Evolutionary conservation across 306 rosid genomes (phyloP).

Genomic region (Psophocarpus tetragonolobus): DNA sequence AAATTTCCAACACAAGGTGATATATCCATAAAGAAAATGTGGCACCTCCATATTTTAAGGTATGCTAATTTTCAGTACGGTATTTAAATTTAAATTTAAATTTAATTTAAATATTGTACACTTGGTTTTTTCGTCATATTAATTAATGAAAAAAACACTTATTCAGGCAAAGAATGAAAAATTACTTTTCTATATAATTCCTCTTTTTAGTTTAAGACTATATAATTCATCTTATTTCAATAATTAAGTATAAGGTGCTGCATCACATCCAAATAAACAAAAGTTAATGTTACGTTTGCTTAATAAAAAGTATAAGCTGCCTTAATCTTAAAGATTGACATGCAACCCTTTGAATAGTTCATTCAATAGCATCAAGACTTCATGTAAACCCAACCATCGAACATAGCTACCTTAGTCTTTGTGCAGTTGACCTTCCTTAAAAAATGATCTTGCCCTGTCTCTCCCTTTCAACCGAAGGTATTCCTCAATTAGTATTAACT

Average conservation of each 20-base stretch:
- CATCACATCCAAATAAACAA: not conserved
- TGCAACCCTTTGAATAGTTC: not conserved
- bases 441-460: not conserved
- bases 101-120: not conserved
- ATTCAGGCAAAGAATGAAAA: no score
- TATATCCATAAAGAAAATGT: not conserved
- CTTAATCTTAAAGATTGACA: not conserved
- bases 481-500: not conserved
- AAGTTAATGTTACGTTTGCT: not conserved
- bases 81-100: no score
- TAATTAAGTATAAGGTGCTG: not conserved
- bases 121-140: not conserved
- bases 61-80: no score
- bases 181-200: not conserved
- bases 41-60: no score
- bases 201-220: no score
- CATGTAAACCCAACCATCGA: not conserved
- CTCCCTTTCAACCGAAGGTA: not conserved
- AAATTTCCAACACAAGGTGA: not conserved
- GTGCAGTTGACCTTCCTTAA: not conserved
- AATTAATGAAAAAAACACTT: not conserved
- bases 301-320: not conserved
- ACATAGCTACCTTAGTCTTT: not conserved
- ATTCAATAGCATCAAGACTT: not conserved
- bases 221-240: not conserved